Conservation (phyloP, 257 asterid genomes). For the Hygrophila difformis region DNA sequence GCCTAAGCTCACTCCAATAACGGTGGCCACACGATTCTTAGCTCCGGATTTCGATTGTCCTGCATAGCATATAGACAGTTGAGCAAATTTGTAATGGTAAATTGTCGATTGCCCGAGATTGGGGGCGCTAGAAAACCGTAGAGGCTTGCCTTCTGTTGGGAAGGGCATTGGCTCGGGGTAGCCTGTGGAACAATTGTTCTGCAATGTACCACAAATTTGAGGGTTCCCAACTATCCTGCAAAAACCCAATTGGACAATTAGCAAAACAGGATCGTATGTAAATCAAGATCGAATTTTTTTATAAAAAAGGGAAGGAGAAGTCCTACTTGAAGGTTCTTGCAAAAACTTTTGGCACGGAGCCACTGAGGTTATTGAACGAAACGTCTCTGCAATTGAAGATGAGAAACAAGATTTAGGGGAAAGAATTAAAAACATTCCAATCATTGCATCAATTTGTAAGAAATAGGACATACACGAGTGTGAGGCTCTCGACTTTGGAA, state of each 20-base stretch:
- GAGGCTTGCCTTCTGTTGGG: constrained; percentile 66
- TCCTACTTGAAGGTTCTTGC: constrained; percentile 89
- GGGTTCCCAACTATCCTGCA: constrained; percentile 84
- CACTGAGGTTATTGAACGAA: constrained; percentile 87
- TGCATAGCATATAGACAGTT: constrained; percentile 19
- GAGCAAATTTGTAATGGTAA: background rate
- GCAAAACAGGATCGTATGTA: constrained; percentile 10
- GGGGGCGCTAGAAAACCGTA: no score
- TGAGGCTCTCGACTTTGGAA: constrained; percentile 56
- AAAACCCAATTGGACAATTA: constrained; percentile 11
- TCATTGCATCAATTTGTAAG: background rate
- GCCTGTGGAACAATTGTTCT: constrained; percentile 60
- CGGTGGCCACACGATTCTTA: constrained; percentile 55
- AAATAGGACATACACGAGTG: constrained; percentile 54
- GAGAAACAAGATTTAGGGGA: background rate
- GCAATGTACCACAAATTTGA: constrained; percentile 66
- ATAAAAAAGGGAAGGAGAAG: no score
- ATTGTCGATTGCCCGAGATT: no score
- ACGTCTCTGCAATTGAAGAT: constrained; percentile 60
- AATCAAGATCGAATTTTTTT: background rate
- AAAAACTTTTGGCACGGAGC: constrained; percentile 72
- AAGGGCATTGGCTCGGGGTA: constrained; percentile 81
- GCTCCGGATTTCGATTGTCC: constrained; percentile 45
- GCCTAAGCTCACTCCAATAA: constrained; percentile 61
- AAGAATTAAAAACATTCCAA: background rate